Conservation (phyloP, 2,329 filamentous ascomycete genomes). For the Scleromitrula shiraiana region DNA sequence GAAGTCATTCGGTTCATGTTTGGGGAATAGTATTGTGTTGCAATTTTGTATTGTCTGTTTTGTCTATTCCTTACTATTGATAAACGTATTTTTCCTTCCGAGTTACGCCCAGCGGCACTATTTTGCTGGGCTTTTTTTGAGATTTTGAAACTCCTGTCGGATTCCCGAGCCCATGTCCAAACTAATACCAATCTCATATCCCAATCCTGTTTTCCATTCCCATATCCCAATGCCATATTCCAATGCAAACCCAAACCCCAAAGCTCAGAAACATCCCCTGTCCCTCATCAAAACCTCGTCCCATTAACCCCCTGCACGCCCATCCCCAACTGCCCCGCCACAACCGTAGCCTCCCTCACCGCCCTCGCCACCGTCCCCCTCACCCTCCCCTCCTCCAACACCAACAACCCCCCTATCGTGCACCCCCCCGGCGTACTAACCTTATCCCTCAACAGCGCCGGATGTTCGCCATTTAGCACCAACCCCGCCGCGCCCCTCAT, state of each 20-base stretch:
- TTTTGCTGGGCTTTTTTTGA: too few species aligned
- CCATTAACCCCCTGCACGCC: constrained; percentile 40
- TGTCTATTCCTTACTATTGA: too few species aligned
- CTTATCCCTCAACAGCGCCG: constrained; percentile 65
- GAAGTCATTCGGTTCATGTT: too few species aligned
- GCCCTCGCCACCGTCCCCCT: constrained; percentile 60
- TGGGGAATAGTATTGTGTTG: too few species aligned
- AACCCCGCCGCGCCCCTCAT: constrained; percentile 67
- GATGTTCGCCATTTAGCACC: constrained; percentile 64
- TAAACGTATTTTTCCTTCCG: too few species aligned
- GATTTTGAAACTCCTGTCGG: too few species aligned
- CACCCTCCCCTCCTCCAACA: constrained; percentile 65
- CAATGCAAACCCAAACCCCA: background rate
- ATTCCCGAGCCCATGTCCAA: too few species aligned
- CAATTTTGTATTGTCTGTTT: too few species aligned
- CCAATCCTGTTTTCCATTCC: background rate
- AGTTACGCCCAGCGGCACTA: too few species aligned
- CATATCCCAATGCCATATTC: background rate
- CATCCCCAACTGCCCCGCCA: constrained; percentile 58
- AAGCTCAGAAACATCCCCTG: background rate
- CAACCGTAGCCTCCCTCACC: constrained; percentile 61
- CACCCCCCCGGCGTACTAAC: constrained; percentile 72
- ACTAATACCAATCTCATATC: too few species aligned
- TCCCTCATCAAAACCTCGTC: constrained; percentile 32
- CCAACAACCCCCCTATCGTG: constrained; percentile 65